Evolutionary conservation across 179 eudicot species (phyloP).

Genomic region (Gypsophila paniculata): DNA sequence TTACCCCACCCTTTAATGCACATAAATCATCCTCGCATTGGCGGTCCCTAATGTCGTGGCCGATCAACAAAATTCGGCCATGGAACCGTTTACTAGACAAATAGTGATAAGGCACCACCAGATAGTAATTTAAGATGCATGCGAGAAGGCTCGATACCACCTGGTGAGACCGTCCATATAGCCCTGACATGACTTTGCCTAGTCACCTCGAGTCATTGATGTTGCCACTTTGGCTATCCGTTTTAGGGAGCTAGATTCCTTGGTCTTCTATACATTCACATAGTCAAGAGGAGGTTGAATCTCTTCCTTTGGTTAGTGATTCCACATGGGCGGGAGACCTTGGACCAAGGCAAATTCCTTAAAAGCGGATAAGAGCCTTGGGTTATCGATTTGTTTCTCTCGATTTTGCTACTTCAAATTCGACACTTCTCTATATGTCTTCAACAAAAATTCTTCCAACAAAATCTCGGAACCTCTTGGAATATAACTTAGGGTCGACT

Average conservation of each 20-base stretch:
- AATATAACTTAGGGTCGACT: slow-evolving; percentile 87
- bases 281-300: slow-evolving; percentile 19
- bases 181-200: no score
- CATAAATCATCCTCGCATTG: slow-evolving; percentile 18
- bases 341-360: slow-evolving; percentile 10
- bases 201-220: background rate
- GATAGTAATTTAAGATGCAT: no score
- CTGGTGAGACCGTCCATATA: no score
- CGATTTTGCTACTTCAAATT: background rate
- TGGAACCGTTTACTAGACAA: background rate
- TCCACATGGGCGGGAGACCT: slow-evolving; percentile 27
- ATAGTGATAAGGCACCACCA: no score
- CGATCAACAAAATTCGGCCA: slow-evolving; percentile 49
- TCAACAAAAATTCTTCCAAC: slow-evolving; percentile 71
- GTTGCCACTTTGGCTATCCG: background rate
- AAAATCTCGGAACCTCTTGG: slow-evolving; percentile 80
- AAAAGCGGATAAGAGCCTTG: slow-evolving; percentile 19
- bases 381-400: background rate
- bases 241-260: no score
- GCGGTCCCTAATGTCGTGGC: slow-evolving; percentile 20
- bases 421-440: slow-evolving; percentile 32
- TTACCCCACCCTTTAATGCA: slow-evolving; percentile 31
- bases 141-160: no score
- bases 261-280: no score
- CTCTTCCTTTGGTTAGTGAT: slow-evolving; percentile 7